phyloP scores from a whole-genome alignment of 257 asterid species.

The Solanum bulbocastanum region DNA sequence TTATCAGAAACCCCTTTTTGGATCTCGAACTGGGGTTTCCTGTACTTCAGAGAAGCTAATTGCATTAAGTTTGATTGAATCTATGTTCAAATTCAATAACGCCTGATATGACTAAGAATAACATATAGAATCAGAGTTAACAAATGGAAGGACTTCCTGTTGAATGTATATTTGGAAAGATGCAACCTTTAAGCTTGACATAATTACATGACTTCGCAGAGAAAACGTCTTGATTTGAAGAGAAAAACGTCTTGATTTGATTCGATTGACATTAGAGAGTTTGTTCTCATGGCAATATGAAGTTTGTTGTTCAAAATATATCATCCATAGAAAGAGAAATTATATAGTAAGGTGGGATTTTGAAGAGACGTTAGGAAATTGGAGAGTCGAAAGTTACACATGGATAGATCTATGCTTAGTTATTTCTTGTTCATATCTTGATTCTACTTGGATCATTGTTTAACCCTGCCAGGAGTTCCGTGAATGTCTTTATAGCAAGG shows the following conservation, averaged over 20 bases:
- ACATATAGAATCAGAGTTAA: not conserved
- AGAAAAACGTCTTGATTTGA: not conserved
- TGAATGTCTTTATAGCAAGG: not conserved
- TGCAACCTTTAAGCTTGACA: not conserved
- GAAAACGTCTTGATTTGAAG: not conserved
- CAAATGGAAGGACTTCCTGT: not conserved
- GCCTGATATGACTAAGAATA: not conserved
- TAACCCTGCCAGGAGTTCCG: not conserved
- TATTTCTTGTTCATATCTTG: not conserved
- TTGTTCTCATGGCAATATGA: not conserved
- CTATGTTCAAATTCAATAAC: not conserved
- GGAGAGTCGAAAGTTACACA: not conserved
- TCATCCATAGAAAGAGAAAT: not conserved
- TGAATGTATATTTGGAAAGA: not conserved
- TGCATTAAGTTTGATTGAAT: not conserved
- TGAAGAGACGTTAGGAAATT: not conserved
- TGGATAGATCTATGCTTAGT: not conserved
- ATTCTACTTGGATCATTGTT: not conserved
- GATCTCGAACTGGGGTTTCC: not conserved
- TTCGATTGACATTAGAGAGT: not conserved
- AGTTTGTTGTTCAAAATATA: not conserved
- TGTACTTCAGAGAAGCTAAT: not conserved
- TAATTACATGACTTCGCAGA: not conserved
- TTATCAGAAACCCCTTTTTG: not conserved
- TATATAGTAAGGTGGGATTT: not conserved